These are phyloP conservation scores for Penicillium cataractarum DNA, from an alignment of 495 filamentous ascomycete species.

Conservation along the genomic window DNA sequence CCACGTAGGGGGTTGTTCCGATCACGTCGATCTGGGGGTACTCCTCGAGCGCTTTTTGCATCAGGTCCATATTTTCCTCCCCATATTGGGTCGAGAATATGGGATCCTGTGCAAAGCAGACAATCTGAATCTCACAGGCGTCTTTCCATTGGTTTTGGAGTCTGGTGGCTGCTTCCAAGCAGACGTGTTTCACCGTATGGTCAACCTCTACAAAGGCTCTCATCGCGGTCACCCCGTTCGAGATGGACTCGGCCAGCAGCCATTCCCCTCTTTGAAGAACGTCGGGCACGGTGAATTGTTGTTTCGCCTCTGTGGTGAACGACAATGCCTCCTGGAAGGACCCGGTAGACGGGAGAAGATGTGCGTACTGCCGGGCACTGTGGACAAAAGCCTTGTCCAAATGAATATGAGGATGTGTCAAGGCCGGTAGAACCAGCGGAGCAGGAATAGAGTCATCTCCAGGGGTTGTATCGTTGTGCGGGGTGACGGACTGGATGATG, in stretches of 20 bases:
- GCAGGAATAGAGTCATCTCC: conserved; percentile 13
- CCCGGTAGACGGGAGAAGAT: conserved; percentile 61
- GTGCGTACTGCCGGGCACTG: conserved; percentile 56
- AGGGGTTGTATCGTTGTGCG: conserved; percentile 9
- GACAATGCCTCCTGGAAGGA: conserved; percentile 68
- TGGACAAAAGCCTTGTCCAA: conserved; percentile 77
- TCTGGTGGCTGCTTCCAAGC: conserved; percentile 59
- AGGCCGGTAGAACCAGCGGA: conserved; percentile 49
- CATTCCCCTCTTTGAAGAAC: conserved; percentile 64
- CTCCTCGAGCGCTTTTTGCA: conserved; percentile 49
- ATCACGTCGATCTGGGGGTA: conserved; percentile 57
- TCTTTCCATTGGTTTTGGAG: conserved; percentile 61
- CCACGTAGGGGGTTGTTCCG: conserved; percentile 75
- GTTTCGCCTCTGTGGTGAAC: conserved; percentile 64
- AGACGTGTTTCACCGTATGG: conserved; percentile 58
- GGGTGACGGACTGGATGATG: conserved; percentile 45
- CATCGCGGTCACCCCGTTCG: conserved; percentile 70
- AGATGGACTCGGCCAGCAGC: conserved; percentile 68
- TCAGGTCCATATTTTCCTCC: conserved; percentile 46
- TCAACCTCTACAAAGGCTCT: conserved; percentile 78
- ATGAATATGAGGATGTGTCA: conserved; percentile 78
- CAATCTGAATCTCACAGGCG: conserved; percentile 67
- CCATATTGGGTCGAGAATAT: conserved; percentile 61
- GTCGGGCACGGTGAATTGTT: conserved; percentile 60
- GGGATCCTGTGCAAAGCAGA: conserved; percentile 72